A percentile compares a stretch with the other conserved stretches of the same genome.
Evolutionary conservation across 2,329 filamentous ascomycete genomes (phyloP).

Genomic region (Akanthomyces lecanii): DNA sequence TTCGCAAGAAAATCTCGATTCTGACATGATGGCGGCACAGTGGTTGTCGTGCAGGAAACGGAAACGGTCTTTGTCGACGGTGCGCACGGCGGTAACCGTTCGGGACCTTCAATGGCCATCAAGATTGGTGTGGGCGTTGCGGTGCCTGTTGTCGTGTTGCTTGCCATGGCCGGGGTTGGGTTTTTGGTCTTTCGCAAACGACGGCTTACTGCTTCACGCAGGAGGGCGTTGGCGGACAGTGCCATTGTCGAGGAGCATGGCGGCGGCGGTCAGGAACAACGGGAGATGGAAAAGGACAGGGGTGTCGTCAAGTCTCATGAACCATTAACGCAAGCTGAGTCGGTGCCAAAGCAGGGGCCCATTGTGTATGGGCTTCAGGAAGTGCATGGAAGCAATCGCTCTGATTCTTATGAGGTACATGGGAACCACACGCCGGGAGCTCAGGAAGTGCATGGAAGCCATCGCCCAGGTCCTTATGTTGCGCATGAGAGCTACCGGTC

Average conservation of each 20-base stretch:
- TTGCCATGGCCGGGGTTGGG: background rate
- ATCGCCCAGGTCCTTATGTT: background rate
- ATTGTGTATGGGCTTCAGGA: background rate
- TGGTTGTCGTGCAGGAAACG: constrained; percentile 10
- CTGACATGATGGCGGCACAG: background rate
- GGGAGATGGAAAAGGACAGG: background rate
- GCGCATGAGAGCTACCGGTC: background rate
- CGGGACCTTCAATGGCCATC: background rate
- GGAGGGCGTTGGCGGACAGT: background rate
- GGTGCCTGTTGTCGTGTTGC: background rate
- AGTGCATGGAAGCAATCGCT: background rate
- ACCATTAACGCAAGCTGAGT: background rate
- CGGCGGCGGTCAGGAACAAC: background rate
- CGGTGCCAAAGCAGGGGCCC: background rate
- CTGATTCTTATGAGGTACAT: background rate
- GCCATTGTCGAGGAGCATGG: background rate
- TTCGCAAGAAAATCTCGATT: background rate
- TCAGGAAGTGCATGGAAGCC: background rate
- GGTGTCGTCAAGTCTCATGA: background rate
- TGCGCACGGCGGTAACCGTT: background rate
- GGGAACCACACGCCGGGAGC: background rate
- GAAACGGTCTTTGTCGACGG: constrained; percentile 9
- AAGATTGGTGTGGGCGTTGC: constrained; percentile 6
- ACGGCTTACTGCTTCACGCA: background rate
- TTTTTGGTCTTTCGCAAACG: constrained; percentile 1